A percentile compares a stretch with the other conserved stretches of the same genome.
These are phyloP conservation scores for Fraxinus dipetala DNA, from an alignment of 305 asterid genomes.

Conservation along the genomic window DNA sequence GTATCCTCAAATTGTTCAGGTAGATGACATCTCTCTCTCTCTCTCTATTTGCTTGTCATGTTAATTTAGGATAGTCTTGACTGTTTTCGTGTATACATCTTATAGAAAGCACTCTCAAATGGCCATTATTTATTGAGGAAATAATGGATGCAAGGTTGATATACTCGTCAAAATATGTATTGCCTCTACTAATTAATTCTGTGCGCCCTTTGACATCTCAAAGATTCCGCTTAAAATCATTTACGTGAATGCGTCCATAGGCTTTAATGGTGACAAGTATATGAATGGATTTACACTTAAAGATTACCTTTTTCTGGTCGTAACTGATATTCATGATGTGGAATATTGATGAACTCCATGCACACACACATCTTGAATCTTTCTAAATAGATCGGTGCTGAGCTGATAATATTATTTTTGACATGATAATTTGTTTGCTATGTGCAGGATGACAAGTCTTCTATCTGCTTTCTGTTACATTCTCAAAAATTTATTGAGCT, in stretches of 20 bases:
- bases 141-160: background rate
- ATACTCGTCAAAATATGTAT: background rate
- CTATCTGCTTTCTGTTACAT: slow-evolving; percentile 68
- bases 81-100: background rate
- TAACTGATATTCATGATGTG: background rate
- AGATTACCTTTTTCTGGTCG: background rate
- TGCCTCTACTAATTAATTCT: slow-evolving; percentile 11
- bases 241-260: background rate
- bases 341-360: background rate
- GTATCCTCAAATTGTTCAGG: slow-evolving; percentile 87
- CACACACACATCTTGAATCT: background rate
- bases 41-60: background rate
- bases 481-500: slow-evolving; percentile 87
- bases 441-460: slow-evolving; percentile 71
- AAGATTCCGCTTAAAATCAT: background rate
- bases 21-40: slow-evolving; percentile 23
- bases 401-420: slow-evolving; percentile 10
- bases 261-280: background rate
- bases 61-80: background rate
- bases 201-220: background rate
- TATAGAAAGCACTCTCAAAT: background rate
- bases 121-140: background rate
- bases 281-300: background rate
- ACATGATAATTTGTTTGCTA: slow-evolving; percentile 26
- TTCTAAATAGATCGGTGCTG: background rate